Conservation (phyloP, 148 eudicot genomes). For the Rhododendron vialii region DNA sequence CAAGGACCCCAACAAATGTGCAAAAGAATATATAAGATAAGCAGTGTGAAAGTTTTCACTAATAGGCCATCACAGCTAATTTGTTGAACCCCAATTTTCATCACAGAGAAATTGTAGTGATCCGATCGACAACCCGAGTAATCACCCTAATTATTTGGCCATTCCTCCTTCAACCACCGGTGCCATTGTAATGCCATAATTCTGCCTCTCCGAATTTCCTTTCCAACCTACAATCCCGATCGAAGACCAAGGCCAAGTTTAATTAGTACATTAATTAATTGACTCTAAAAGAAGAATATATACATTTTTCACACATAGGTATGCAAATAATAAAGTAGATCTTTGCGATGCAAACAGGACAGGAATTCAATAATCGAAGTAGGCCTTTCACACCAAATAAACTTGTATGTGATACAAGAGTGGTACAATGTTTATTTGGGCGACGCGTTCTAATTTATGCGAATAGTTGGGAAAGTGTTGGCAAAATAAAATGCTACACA, state of each 20-base stretch:
- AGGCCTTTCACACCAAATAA: too few relatives aligned
- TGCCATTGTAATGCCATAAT: background rate
- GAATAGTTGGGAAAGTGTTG: too few relatives aligned
- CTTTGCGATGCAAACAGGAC: too few relatives aligned
- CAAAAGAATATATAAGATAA: background rate
- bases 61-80: too few relatives aligned
- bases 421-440: too few relatives aligned
- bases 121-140: too few relatives aligned
- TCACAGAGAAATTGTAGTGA: background rate
- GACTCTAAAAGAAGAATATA: background rate
- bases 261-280: background rate
- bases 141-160: background rate
- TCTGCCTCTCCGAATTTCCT: background rate
- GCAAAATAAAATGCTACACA: too few relatives aligned
- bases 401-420: too few relatives aligned
- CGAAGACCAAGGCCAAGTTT: background rate
- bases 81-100: background rate
- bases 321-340: too few relatives aligned
- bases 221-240: conserved; percentile 1
- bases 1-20: background rate
- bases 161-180: background rate
- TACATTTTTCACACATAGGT: background rate
- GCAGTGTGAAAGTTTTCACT: too few relatives aligned
- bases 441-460: too few relatives aligned
- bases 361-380: too few relatives aligned